Conservation (phyloP, 1,284 basidiomycete genomes). For the Fomitopsis schrenkii region DNA sequence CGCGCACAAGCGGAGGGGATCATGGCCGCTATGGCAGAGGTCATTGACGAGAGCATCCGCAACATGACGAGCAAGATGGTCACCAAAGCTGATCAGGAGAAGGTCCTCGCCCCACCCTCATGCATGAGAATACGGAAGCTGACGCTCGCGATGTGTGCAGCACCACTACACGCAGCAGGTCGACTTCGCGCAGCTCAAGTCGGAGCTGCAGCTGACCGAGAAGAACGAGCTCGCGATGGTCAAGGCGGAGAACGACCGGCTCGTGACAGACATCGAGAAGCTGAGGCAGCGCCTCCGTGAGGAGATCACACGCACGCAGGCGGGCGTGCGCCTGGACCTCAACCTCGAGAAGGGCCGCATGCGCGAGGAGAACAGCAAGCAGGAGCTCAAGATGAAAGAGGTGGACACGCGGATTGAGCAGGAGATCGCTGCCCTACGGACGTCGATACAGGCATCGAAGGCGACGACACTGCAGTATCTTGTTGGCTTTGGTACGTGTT, state of each 20-base stretch:
- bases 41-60: conserved; percentile 91
- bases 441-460: conserved; percentile 91
- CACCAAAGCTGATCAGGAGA: conserved; percentile 91
- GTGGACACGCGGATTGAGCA: conserved; percentile 97
- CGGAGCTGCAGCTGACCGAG: conserved; percentile 93
- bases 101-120: conserved; percentile 43
- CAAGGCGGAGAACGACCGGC: conserved; percentile 92
- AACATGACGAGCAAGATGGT: conserved; percentile 96
- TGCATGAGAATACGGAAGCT: neutral
- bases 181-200: conserved; percentile 96
- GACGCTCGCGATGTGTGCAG: conserved; percentile 34
- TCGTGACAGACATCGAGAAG: conserved; percentile 91
- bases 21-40: conserved; percentile 91
- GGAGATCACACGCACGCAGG: conserved; percentile 90
- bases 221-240: conserved; percentile 97
- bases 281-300: conserved; percentile 93
- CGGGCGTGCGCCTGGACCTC: conserved; percentile 91
- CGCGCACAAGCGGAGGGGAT: conserved; percentile 90
- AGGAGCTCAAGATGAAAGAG: conserved; percentile 97
- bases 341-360: conserved; percentile 97
- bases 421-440: conserved; percentile 89
- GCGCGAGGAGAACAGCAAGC: conserved; percentile 88
- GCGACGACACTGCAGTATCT: conserved; percentile 81
- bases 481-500: conserved; percentile 71
- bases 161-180: conserved; percentile 96